Base-by-base conservation (phyloP, 2,329 filamentous ascomycete genomes). In the Daldinia sp. region DNA sequence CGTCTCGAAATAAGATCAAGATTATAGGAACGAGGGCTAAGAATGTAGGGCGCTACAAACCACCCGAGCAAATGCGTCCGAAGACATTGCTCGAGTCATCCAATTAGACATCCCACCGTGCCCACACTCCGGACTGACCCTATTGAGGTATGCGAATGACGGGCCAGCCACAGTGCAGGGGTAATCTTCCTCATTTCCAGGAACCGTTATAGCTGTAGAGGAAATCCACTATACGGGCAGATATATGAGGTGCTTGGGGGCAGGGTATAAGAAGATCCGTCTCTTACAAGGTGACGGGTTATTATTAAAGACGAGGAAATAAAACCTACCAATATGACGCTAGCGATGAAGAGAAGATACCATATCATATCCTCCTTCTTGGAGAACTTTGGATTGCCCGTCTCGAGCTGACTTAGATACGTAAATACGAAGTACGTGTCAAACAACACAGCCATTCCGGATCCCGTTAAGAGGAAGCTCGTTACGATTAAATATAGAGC, bases 171-270 rank as follows among this genome's bases (percentile, higher is more conserved):
- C 76, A 83, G 82, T 84, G 85, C 82, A 87, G 85, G 88, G 89
- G 87, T 86, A 82, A 86, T 92, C 89, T 92, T 84, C 90, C 90
- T 92, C 90, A 82, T 79, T 88, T 91, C 82, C 89, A 92, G 90
- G 90, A 92, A 92, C 89, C 90, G 89, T 82, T 84, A 89, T 89
- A 91, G 89, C 82, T 87, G 89, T 85, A 79, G 84, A 79, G 71
- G 56, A 72, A 67, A 74, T 74, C 41, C 82, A 83, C 89, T 91
- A 89, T 87, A 85, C 90, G 90, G 89, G 90, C 90, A 92, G 90
- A 91, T 91, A 88, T 83, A 82, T 81, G 83, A 85, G 84, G 80
- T 76, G 71, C 58, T 64, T 10, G 3, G 45, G 23, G 49, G 11
- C n/a, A 30, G 13, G 25, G 23, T 19, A 19, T 11, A 13, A 34